Evolutionary conservation across 495 filamentous ascomycete genomes (phyloP), one percentile per base, ranked within the genome.

Genomic region (Astrocystis sublimbata): DNA sequence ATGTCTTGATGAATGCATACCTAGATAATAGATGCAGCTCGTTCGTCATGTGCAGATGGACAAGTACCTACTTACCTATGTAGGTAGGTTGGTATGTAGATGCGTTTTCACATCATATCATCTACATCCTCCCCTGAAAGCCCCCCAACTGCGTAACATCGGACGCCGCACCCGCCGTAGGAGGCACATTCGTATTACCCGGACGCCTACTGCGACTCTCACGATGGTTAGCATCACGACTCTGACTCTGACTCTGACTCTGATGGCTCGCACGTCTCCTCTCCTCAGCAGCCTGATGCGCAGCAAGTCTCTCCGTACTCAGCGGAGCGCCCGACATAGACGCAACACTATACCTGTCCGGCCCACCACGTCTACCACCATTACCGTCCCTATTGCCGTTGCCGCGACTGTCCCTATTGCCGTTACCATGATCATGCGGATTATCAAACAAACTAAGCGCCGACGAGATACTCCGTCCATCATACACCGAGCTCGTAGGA

Each of bases 271-370:
- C 17, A 4, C 31, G 24, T n/a, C 24, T 21, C 45, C 13, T 26
- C 6, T 59, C 55, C 10, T 42, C 13, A 17, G 13, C 23, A 10
- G 26, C 42, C 3, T 30, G 43, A 5, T 40, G 30, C 9, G 30
- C 58, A 26, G 43, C 38, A 47, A 72, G 41, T 40, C 65, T 72
- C n/a, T 49, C 46, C n/a, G n/a, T n/a, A n/a, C n/a, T n/a, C n/a
- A n/a, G n/a, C n/a, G n/a, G n/a, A n/a, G n/a, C n/a, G 17, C 15
- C 21, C 31, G 19, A 28, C 6, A 23, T n/a, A 8, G 23, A 23
- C n/a, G 35, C 21, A 6, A 30, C 24, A 47, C 35, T 23, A 19
- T 60, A 51, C 7, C 24, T 40, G 1, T 35, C 36, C n/a, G n/a
- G n/a, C n/a, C n/a, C n/a, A n/a, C n/a, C n/a, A n/a, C n/a, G n/a